These are phyloP conservation scores for Russula ochroleuca DNA, from an alignment of 768 basidiomycete genomes.

Conservation along the genomic window DNA sequence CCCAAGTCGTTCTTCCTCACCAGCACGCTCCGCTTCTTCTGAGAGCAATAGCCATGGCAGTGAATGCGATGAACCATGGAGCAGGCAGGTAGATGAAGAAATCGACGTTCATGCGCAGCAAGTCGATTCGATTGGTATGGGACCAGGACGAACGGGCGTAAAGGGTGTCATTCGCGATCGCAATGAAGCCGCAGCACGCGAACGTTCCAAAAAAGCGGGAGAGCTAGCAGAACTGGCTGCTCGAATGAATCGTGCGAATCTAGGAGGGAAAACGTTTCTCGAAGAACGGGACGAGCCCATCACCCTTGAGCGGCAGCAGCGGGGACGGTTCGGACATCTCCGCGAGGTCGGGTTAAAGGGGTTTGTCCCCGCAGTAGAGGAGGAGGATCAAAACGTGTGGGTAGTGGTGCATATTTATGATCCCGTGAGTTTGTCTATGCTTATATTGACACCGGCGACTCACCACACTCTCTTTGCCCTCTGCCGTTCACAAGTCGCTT, in stretches of 20 bases:
- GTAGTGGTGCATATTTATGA: conserved; percentile 86
- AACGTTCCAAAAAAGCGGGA: conserved; percentile 47
- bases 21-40: conserved; percentile 53
- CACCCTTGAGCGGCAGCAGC: conserved; percentile 36
- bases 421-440: conserved; percentile 49
- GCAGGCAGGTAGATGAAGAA: conserved; percentile 33
- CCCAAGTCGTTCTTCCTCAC: conserved; percentile 53
- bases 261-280: conserved; percentile 69
- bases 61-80: conserved; percentile 42
- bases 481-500: conserved; percentile 49
- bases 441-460: conserved; percentile 3
- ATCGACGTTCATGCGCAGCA: conserved; percentile 41
- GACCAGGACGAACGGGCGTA: conserved; percentile 80
- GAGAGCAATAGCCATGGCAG: conserved; percentile 51
- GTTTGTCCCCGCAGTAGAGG: conserved; percentile 67
- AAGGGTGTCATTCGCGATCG: conserved; percentile 85
- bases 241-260: conserved; percentile 58
- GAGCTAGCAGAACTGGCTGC: conserved; percentile 51
- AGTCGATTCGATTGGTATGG: conserved; percentile 74
- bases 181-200: conserved; percentile 57
- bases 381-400: conserved; percentile 65
- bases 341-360: conserved; percentile 73
- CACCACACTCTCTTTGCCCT: not conserved
- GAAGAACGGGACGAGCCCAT: conserved; percentile 63
- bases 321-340: conserved; percentile 69